Percentiles rank a stretch among this genome's conserved stretches.
Evolutionary conservation across 805 yeast genomes (phyloP).

Genomic region (Wickerhamiella kurtzmanii): DNA sequence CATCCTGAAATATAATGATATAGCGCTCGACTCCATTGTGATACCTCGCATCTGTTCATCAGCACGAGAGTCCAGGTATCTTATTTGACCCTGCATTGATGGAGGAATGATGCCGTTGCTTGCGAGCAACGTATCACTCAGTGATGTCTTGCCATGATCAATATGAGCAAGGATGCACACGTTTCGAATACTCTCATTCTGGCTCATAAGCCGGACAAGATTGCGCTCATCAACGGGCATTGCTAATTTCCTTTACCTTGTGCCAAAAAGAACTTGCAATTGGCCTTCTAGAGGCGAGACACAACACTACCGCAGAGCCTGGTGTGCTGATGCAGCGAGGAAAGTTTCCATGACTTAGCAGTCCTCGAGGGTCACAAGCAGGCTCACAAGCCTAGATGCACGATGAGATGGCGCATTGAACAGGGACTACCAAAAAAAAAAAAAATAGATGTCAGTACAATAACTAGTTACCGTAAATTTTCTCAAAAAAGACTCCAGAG

Average conservation of each 20-base stretch:
- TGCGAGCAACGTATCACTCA: slow-evolving; percentile 83
- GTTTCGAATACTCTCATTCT: slow-evolving; percentile 63
- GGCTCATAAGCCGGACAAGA: slow-evolving; percentile 51
- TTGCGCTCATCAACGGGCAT: slow-evolving; percentile 45
- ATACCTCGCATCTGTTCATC: slow-evolving; percentile 95
- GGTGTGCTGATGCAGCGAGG: not conserved
- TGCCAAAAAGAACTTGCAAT: not conserved
- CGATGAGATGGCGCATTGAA: not conserved
- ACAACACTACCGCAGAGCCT: too few species aligned
- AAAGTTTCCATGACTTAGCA: not conserved
- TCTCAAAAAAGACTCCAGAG: too few species aligned
- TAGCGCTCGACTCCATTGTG: slow-evolving; percentile 95
- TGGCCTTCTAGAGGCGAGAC: too few species aligned
- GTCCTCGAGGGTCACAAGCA: too few species aligned
- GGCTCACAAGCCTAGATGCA: too few species aligned
- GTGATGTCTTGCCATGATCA: slow-evolving; percentile 95
- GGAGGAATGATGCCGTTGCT: slow-evolving; percentile 94
- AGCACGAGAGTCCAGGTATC: slow-evolving; percentile 82
- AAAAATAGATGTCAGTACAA: too few species aligned
- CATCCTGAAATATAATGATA: slow-evolving; percentile 63
- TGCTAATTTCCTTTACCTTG: not conserved
- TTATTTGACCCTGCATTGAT: slow-evolving; percentile 85
- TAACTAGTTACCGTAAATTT: too few species aligned
- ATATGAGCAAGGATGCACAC: slow-evolving; percentile 96
- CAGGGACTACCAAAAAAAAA: not conserved